phyloP scores from a whole-genome alignment of 2,329 filamentous ascomycete species.

The Claviceps digitariae region DNA sequence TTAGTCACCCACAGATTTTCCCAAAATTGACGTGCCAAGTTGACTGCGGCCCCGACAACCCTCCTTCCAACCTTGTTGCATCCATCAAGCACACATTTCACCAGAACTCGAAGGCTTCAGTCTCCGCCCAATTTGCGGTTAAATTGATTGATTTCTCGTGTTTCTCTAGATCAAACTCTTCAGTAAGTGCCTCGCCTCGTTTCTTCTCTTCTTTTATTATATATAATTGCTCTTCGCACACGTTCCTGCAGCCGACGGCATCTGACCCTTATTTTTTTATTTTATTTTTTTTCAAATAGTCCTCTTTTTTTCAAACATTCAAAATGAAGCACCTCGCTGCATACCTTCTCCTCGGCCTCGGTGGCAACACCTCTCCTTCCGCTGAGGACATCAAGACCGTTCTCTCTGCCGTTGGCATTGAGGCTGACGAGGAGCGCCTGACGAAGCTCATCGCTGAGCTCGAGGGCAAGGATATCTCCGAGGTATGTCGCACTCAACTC shows the following conservation, averaged over 20 bases:
- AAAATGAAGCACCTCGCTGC: slow-evolving; percentile 99
- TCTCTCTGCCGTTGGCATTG: slow-evolving; percentile 86
- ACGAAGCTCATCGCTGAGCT: slow-evolving; percentile 81
- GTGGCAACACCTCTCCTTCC: slow-evolving; percentile 80
- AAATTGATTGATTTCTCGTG: slow-evolving; percentile 99
- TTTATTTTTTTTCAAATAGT: neutral
- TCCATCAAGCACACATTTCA: slow-evolving; percentile 18
- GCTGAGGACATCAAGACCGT: slow-evolving; percentile 77
- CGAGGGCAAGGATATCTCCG: slow-evolving; percentile 80
- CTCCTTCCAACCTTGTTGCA: slow-evolving; percentile 14
- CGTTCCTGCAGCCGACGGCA: neutral
- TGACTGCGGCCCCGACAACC: slow-evolving; percentile 13
- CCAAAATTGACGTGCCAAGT: slow-evolving; percentile 16
- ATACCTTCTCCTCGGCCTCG: slow-evolving; percentile 93
- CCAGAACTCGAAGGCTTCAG: slow-evolving; percentile 91
- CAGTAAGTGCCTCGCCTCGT: slow-evolving; percentile 19
- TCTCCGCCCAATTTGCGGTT: slow-evolving; percentile 97
- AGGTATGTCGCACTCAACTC: slow-evolving; percentile 45
- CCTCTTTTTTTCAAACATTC: too few relatives aligned
- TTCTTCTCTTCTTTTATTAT: neutral
- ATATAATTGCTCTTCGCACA: neutral
- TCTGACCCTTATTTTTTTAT: neutral
- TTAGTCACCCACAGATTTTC: slow-evolving; percentile 20
- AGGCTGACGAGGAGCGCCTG: slow-evolving; percentile 81
- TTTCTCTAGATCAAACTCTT: slow-evolving; percentile 34